These are phyloP conservation scores for Aeschynomene evenia DNA, from an alignment of 306 rosid species.

Conservation along the genomic window DNA sequence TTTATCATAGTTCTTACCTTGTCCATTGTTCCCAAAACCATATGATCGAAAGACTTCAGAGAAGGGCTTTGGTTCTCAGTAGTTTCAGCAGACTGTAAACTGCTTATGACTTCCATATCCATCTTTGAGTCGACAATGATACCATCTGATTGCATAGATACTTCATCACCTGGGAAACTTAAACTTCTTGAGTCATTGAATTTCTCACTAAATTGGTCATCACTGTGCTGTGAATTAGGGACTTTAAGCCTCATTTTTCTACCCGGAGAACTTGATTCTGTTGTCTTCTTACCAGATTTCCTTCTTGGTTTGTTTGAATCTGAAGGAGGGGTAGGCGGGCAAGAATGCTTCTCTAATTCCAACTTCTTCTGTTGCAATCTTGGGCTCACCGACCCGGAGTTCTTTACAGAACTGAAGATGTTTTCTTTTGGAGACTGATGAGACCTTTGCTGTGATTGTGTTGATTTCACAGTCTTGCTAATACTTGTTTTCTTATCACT, in stretches of 20 bases:
- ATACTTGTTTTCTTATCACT: conserved; percentile 51
- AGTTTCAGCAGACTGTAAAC: conserved; percentile 34
- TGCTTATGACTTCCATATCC: conserved; percentile 50
- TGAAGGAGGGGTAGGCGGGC: conserved; percentile 56
- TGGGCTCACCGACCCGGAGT: conserved; percentile 66
- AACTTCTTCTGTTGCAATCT: conserved; percentile 61
- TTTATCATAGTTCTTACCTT: conserved; percentile 41
- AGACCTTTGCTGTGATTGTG: conserved; percentile 46
- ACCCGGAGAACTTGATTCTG: conserved; percentile 46
- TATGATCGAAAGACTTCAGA: conserved; percentile 39
- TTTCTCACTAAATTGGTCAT: conserved; percentile 61
- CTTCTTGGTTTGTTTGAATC: conserved; percentile 53
- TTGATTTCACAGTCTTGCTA: conserved; percentile 41
- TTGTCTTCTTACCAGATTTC: conserved; percentile 44
- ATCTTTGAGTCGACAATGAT: conserved; percentile 35
- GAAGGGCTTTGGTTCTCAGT: conserved; percentile 40
- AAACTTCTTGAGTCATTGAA: conserved; percentile 54
- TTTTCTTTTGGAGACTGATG: conserved; percentile 40
- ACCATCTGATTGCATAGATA: conserved; percentile 45
- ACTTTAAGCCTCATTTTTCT: conserved; percentile 49
- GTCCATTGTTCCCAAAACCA: conserved; percentile 42
- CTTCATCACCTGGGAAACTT: conserved; percentile 60
- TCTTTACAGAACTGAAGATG: conserved; percentile 38
- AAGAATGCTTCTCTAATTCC: conserved; percentile 58
- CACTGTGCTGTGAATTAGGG: conserved; percentile 38